Conservation (phyloP, 2,329 filamentous ascomycete genomes). For the Aspergillus eucalypticola region DNA sequence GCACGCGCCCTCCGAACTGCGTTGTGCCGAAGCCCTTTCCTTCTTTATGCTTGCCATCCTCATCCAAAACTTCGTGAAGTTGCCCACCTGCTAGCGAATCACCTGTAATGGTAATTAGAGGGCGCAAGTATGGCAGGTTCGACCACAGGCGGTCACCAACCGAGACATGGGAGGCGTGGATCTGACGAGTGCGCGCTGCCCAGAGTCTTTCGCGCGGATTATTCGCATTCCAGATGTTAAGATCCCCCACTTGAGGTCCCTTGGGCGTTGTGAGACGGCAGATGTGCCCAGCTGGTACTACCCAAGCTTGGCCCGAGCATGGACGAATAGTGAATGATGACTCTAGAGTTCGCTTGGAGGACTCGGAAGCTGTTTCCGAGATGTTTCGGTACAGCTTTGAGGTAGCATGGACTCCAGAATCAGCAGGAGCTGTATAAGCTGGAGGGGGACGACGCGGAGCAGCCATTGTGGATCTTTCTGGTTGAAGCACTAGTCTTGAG, state of each 20-base stretch:
- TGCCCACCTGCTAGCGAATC: slow-evolving; percentile 60
- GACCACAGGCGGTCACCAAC: slow-evolving; percentile 76
- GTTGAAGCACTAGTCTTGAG: neutral
- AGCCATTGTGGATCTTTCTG: slow-evolving; percentile 24
- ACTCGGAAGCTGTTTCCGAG: slow-evolving; percentile 35
- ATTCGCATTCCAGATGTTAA: slow-evolving; percentile 77
- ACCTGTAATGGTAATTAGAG: slow-evolving; percentile 67
- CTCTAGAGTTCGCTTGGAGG: slow-evolving; percentile 31
- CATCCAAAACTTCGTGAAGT: slow-evolving; percentile 38
- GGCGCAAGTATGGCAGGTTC: slow-evolving; percentile 73
- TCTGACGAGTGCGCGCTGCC: slow-evolving; percentile 75
- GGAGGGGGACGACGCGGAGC: slow-evolving; percentile 37
- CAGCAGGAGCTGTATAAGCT: slow-evolving; percentile 40
- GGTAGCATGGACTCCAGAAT: slow-evolving; percentile 39
- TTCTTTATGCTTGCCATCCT: slow-evolving; percentile 34
- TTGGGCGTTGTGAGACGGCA: slow-evolving; percentile 73
- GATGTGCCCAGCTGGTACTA: slow-evolving; percentile 66
- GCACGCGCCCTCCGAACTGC: slow-evolving; percentile 65
- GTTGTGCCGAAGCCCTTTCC: slow-evolving; percentile 38
- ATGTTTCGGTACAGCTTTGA: slow-evolving; percentile 40
- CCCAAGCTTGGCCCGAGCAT: slow-evolving; percentile 72
- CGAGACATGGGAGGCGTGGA: slow-evolving; percentile 73
- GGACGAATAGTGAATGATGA: slow-evolving; percentile 66
- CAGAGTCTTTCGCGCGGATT: slow-evolving; percentile 82
- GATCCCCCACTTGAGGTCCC: slow-evolving; percentile 78